Evolutionary conservation across 164 flowering plant species (phyloP).

Genomic region (Aristolochia fimbriata): DNA sequence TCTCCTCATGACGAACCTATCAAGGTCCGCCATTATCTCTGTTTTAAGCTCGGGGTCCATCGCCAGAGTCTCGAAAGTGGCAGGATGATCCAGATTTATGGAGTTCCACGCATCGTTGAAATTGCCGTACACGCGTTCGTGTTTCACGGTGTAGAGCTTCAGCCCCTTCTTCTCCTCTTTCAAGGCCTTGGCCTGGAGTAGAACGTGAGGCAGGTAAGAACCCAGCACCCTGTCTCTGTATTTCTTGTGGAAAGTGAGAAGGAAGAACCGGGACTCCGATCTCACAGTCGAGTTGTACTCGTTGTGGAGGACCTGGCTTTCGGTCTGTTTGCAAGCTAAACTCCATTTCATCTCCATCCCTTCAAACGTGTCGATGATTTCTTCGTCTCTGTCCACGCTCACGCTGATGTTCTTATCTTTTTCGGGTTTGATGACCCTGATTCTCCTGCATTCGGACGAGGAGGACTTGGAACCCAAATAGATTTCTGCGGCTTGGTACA

Average conservation of each 20-base stretch:
- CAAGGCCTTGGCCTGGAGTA: conserved; percentile 13
- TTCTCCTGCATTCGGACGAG: conserved; percentile 2
- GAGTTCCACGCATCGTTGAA: conserved; percentile 8
- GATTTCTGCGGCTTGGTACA: conserved; percentile 17
- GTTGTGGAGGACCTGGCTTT: not conserved
- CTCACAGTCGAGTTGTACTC: not conserved
- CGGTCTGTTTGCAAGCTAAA: not conserved
- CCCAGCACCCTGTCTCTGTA: conserved; percentile 21
- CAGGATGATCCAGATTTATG: conserved; percentile 46
- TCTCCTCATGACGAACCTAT: conserved; percentile 31
- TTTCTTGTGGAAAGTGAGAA: conserved; percentile 30
- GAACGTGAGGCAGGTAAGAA: conserved; percentile 28
- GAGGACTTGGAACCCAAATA: conserved; percentile 13
- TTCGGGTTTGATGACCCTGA: conserved; percentile 7
- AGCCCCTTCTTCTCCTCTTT: conserved; percentile 22
- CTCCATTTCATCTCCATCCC: conserved; percentile 11
- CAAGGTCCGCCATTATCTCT: conserved; percentile 43
- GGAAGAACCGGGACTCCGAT: conserved; percentile 19
- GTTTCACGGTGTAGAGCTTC: conserved; percentile 22
- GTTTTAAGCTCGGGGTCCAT: conserved; percentile 41
- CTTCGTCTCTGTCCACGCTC: conserved; percentile 10
- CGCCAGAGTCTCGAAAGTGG: conserved; percentile 49
- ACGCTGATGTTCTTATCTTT: conserved; percentile 6
- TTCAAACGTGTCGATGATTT: conserved; percentile 11
- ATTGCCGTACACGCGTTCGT: conserved; percentile 6